phyloP scores from a whole-genome alignment of 164 flowering plant species.

The Sedum album region DNA sequence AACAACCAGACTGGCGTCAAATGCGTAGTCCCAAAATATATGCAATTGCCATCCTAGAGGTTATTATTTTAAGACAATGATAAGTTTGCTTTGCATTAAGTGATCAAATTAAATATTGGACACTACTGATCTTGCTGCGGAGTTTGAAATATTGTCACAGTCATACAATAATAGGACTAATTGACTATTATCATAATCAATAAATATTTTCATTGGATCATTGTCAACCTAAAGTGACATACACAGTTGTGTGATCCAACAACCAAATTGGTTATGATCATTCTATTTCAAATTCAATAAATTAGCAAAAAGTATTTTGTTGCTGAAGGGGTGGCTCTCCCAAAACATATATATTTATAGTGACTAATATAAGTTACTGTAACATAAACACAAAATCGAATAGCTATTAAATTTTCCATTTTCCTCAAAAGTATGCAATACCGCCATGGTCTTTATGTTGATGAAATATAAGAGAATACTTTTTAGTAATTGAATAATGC shows the following conservation, averaged over 20 bases:
- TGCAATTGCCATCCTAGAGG: background rate
- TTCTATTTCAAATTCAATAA: no score
- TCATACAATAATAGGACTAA: background rate
- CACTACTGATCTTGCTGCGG: background rate
- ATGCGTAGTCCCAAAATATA: background rate
- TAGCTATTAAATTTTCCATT: no score
- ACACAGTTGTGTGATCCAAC: conserved; percentile 3
- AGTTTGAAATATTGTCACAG: background rate
- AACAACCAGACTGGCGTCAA: no score
- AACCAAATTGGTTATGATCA: background rate
- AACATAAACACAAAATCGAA: no score
- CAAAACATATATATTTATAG: no score
- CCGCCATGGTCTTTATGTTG: no score
- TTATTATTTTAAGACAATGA: background rate
- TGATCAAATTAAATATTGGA: background rate
- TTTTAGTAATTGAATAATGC: no score
- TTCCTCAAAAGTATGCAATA: no score
- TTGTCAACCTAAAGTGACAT: background rate
- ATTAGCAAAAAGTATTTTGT: no score
- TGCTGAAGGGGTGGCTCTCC: no score
- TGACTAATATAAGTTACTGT: no score
- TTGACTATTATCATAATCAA: background rate
- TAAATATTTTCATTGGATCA: background rate
- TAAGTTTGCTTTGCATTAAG: background rate
- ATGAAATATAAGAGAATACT: no score